phyloP scores from a whole-genome alignment of 176 grass and related monocot genomes.

The Aegilops sharonensis region DNA sequence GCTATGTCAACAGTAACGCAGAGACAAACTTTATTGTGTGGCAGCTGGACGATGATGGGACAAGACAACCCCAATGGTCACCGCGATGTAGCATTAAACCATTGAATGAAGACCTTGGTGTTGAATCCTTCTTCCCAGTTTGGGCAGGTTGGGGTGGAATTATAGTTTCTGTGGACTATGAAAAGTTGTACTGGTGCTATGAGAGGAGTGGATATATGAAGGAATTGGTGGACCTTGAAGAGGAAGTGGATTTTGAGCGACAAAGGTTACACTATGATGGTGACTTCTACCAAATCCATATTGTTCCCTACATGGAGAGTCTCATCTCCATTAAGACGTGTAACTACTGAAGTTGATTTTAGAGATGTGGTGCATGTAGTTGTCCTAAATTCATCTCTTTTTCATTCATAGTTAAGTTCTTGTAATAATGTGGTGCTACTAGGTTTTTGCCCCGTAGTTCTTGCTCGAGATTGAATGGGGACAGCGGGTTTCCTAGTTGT shows the following conservation, averaged over 20 bases:
- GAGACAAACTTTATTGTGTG: background rate
- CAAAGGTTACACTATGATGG: background rate
- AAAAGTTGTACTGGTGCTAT: background rate
- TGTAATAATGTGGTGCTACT: background rate
- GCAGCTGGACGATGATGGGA: background rate
- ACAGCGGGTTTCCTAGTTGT: background rate
- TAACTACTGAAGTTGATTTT: background rate
- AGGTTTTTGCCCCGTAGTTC: background rate
- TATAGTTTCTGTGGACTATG: background rate
- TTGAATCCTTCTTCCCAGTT: background rate
- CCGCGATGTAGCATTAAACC: background rate
- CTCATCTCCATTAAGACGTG: background rate
- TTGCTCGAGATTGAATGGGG: background rate
- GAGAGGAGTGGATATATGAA: background rate
- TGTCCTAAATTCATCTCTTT: background rate
- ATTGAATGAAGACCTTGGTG: background rate
- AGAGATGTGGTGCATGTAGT: background rate
- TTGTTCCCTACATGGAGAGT: conserved; percentile 10
- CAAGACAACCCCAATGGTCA: background rate
- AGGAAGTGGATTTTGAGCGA: background rate
- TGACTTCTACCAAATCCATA: background rate
- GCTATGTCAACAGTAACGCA: background rate
- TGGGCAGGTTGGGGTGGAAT: background rate
- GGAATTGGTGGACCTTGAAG: background rate
- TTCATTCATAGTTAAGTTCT: background rate